Evolutionary conservation across 345 rosid species (phyloP), one percentile per base, ranked within the genome.

Genomic region (Salix suchowensis): DNA sequence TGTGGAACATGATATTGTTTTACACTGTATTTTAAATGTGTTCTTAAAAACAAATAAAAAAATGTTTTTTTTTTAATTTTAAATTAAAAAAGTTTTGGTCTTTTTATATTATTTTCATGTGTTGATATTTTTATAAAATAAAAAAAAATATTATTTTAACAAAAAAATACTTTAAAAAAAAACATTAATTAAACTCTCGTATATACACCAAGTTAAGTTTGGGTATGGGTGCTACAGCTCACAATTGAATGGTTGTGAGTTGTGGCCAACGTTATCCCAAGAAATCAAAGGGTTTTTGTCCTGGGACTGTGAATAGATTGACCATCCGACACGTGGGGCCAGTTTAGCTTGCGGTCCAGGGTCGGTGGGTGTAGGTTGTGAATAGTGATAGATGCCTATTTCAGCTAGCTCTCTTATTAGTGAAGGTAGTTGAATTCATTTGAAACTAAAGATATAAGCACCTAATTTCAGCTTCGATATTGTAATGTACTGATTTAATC

Each of bases 321-420:
- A 44, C 80, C 77, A 72, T 65, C 83, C 58, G 80, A 80, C 83
- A 80, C 24, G 76, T 80, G 83, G 83, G 83, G 19, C 69, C 77
- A 6, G 55, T 26, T 71, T 42, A 0, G 34, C 40, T 70, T 18
- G 77, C 55, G 80, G 80, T 68, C 77, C 77, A 58, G 66, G 65
- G 70, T 60, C 34, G 77, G 83, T 76, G 74, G 83, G 79, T 52
- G 37, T 36, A 37, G 24, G 54, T 76, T 61, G 40, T 76, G 28
- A 23, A n/a, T 23, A 58, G 28, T 58, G 74, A 72, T 72, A 54
- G 82, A 54, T 65, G 46, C 79, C 72, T 46, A 9, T 62, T 74
- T 70, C 52, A 62, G 40, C 24, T 37, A 62, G 40, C 24, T 37
- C 42, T 23, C n/a, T 6, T 16, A 1, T 15, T 21, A 19, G 68